phyloP scores from a whole-genome alignment of 2,329 filamentous ascomycete genomes.

The Pezicula carpinea region DNA sequence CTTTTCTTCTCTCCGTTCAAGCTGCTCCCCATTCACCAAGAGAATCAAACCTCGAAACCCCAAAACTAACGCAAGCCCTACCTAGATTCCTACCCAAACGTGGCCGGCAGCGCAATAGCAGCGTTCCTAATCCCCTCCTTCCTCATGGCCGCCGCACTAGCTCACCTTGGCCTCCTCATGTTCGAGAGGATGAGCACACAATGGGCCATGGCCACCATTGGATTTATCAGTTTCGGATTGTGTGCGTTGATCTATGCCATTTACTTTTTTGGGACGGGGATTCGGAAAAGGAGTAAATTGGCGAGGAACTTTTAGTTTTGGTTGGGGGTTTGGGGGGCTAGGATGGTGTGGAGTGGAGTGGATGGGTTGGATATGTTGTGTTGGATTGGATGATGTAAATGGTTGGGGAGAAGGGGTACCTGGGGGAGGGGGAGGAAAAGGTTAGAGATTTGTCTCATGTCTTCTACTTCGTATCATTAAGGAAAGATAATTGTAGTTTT shows the following conservation, averaged over 20 bases:
- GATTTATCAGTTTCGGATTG: conserved; percentile 34
- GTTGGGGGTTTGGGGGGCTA: too few relatives aligned
- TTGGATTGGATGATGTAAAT: too few relatives aligned
- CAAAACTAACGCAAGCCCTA: too few relatives aligned
- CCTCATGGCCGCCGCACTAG: conserved; percentile 34
- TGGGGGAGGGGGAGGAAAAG: too few relatives aligned
- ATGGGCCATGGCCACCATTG: conserved; percentile 37
- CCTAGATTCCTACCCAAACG: conserved; percentile 35
- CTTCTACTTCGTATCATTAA: too few relatives aligned
- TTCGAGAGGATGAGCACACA: conserved; percentile 31
- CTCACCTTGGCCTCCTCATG: conserved; percentile 33
- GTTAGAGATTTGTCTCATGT: too few relatives aligned
- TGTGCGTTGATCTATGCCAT: conserved; percentile 36
- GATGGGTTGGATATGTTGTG: too few relatives aligned
- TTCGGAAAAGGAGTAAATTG: conserved; percentile 31
- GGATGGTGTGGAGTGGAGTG: too few relatives aligned
- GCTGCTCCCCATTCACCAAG: conserved; percentile 1
- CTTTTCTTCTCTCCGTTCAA: neutral
- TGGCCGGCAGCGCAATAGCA: conserved; percentile 36
- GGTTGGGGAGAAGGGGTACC: too few relatives aligned
- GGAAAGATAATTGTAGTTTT: too few relatives aligned
- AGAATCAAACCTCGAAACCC: too few relatives aligned
- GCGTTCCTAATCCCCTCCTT: conserved; percentile 40
- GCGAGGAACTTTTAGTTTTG: conserved; percentile 25
- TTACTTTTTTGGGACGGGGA: conserved; percentile 34